These are phyloP conservation scores for Pyrus pyrifolia DNA, from an alignment of 306 rosid genomes.

Conservation along the genomic window DNA sequence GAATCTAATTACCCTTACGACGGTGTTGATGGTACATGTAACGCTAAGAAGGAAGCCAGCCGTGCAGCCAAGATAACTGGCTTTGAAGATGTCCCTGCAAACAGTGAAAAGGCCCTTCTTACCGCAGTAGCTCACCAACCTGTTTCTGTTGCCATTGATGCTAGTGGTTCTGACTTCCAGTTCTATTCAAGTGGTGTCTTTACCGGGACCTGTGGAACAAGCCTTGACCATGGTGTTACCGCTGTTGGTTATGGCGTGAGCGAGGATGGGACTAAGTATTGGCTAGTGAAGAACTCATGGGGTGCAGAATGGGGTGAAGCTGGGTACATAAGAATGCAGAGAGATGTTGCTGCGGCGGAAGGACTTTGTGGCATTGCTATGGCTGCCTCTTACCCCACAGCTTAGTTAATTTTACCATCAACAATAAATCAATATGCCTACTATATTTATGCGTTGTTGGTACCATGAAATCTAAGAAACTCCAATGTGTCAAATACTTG, in stretches of 20 bases:
- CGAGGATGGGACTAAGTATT: conserved; percentile 27
- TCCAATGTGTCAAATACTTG: neutral
- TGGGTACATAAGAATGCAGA: conserved; percentile 28
- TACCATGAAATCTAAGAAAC: neutral
- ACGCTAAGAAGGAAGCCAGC: no score
- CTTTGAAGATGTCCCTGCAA: conserved; percentile 29
- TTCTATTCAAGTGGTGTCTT: conserved; percentile 28
- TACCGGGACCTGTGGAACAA: conserved; percentile 27
- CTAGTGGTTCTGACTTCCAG: conserved; percentile 32
- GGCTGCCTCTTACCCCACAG: neutral
- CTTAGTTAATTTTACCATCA: neutral
- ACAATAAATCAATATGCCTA: neutral
- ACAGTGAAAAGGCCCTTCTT: conserved; percentile 21
- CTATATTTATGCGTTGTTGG: neutral
- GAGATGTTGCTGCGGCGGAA: neutral
- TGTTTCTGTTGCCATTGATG: conserved; percentile 40
- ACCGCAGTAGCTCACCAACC: conserved; percentile 27
- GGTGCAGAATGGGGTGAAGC: conserved; percentile 38
- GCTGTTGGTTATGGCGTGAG: conserved; percentile 22
- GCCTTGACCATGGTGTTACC: conserved; percentile 38
- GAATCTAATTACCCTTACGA: no score
- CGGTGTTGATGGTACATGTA: no score
- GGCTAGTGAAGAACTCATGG: conserved; percentile 47
- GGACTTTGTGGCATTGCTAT: neutral
- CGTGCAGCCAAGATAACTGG: neutral